Conservation (phyloP, 208 protist species). For the Trypanosoma vivax region DNA sequence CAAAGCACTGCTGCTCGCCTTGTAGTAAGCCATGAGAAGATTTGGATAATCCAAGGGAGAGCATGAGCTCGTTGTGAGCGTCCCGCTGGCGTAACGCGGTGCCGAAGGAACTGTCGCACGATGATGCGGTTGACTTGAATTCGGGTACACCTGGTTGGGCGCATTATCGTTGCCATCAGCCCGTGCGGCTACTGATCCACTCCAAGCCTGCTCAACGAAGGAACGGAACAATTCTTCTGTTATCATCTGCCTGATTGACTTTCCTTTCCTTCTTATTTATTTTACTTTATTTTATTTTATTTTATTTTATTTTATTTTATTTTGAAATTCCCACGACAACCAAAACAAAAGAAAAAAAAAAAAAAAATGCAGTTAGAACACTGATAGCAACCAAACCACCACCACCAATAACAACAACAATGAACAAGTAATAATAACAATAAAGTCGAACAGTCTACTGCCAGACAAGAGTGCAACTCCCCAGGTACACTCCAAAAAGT, state of each 20-base stretch:
- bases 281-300: background rate
- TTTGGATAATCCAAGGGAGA: constrained; percentile 26
- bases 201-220: constrained; percentile 18
- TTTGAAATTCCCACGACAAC: background rate
- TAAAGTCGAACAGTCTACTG: too few relatives aligned
- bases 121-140: background rate
- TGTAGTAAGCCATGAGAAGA: constrained; percentile 18
- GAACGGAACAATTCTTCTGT: constrained; percentile 15
- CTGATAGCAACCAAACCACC: background rate
- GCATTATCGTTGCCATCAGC: background rate
- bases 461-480: too few relatives aligned
- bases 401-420: too few relatives aligned
- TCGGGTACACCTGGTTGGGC: background rate
- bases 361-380: constrained; percentile 4
- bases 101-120: background rate
- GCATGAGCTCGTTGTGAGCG: background rate
- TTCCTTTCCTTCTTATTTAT: background rate
- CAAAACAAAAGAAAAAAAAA: constrained; percentile 23
- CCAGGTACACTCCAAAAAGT: too few relatives aligned
- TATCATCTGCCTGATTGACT: constrained; percentile 11
- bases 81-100: background rate
- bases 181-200: background rate
- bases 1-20: constrained; percentile 16
- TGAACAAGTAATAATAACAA: too few relatives aligned
- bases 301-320: constrained; percentile 4